phyloP scores from a whole-genome alignment of 1,139 yeast genomes.

The Entelexis sorbosivorans region DNA sequence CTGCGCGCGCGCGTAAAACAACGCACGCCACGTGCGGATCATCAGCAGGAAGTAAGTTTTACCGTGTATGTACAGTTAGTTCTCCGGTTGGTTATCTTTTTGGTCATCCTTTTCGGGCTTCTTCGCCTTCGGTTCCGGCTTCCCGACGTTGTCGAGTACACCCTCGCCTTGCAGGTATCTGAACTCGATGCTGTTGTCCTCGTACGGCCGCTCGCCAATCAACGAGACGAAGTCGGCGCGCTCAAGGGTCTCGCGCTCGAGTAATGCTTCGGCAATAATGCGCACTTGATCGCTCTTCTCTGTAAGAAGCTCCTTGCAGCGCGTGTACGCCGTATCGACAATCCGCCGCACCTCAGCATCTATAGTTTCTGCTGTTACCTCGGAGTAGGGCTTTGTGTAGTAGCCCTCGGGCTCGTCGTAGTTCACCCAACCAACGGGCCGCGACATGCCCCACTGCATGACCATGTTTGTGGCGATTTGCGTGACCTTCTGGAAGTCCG shows the following conservation, averaged over 20 bases:
- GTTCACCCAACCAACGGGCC: slow-evolving; percentile 66
- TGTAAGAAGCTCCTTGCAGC: slow-evolving; percentile 56
- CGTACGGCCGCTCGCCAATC: slow-evolving; percentile 82
- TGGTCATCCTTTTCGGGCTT: not conserved
- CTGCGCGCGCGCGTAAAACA: too few species aligned
- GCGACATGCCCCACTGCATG: slow-evolving; percentile 79
- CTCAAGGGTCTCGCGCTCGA: slow-evolving; percentile 73
- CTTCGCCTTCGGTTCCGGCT: slow-evolving; percentile 1
- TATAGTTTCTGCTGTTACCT: slow-evolving; percentile 65
- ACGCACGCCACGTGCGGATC: too few species aligned
- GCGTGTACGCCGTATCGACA: slow-evolving; percentile 62
- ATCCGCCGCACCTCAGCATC: slow-evolving; percentile 78
- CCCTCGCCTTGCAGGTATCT: slow-evolving; percentile 44
- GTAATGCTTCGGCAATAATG: slow-evolving; percentile 73
- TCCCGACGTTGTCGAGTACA: slow-evolving; percentile 17
- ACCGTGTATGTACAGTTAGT: slow-evolving; percentile 4
- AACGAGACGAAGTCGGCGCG: slow-evolving; percentile 84
- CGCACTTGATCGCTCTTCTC: slow-evolving; percentile 67
- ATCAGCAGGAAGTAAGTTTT: not conserved
- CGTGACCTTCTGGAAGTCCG: slow-evolving; percentile 94
- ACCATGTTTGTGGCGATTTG: slow-evolving; percentile 92
- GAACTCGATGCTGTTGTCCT: slow-evolving; percentile 83
- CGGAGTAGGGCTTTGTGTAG: slow-evolving; percentile 83
- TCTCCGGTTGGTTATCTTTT: not conserved
- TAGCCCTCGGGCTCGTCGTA: slow-evolving; percentile 50